phyloP scores from a whole-genome alignment of 2,329 filamentous ascomycete genomes.

The Massarina eburnea region DNA sequence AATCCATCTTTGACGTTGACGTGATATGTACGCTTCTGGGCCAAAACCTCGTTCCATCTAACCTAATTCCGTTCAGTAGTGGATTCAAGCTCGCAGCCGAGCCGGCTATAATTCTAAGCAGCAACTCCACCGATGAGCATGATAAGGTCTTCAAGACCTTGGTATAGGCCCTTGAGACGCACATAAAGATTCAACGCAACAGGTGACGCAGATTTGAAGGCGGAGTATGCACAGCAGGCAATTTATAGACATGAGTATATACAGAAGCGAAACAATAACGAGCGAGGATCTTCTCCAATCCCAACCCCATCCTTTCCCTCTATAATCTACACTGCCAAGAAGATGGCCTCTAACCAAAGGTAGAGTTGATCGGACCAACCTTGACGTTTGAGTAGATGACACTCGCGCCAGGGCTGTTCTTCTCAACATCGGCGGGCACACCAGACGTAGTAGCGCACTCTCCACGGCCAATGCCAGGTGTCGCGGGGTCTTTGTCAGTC shows the following conservation, averaged over 20 bases:
- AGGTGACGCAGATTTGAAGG: too few relatives aligned
- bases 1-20: too few relatives aligned
- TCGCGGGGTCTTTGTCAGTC: constrained; percentile 20
- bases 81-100: too few relatives aligned
- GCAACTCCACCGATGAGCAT: too few relatives aligned
- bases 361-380: constrained; percentile 21
- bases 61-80: too few relatives aligned
- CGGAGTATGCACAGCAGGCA: not conserved
- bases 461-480: constrained; percentile 16
- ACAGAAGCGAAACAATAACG: not conserved
- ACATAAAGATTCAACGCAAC: too few relatives aligned
- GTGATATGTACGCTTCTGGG: too few relatives aligned
- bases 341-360: constrained; percentile 8
- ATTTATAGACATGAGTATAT: not conserved
- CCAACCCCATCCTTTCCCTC: not conserved
- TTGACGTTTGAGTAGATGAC: constrained; percentile 27
- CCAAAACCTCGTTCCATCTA: too few relatives aligned
- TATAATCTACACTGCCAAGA: not conserved
- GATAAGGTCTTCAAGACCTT: too few relatives aligned
- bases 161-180: too few relatives aligned
- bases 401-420: constrained; percentile 7
- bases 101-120: too few relatives aligned
- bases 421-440: constrained; percentile 21
- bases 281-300: not conserved
- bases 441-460: constrained; percentile 17